Conservation (phyloP, 2,329 filamentous ascomycete species). For the Bipolaris bicolor region DNA sequence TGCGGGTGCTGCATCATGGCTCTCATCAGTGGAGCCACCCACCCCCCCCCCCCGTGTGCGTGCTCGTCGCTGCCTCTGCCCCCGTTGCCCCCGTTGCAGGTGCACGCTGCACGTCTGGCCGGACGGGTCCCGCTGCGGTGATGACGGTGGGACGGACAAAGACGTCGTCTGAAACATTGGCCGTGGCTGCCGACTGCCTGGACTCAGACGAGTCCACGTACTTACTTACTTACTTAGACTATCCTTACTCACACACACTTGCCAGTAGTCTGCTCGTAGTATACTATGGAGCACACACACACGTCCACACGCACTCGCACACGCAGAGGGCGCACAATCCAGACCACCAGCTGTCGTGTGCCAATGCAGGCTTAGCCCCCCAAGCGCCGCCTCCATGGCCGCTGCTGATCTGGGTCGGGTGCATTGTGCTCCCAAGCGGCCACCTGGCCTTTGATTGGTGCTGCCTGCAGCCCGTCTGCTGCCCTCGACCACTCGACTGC, state of each 20-base stretch:
- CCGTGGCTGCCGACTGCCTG: conserved; percentile 13
- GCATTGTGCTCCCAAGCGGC: conserved; percentile 21
- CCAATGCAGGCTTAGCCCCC: conserved; percentile 23
- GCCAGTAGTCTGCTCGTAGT: too few relatives aligned
- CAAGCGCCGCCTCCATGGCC: conserved; percentile 20
- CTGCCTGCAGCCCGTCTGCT: conserved; percentile 3
- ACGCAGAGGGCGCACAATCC: conserved; percentile 8
- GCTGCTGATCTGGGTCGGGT: conserved; percentile 19
- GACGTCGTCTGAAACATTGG: conserved; percentile 30
- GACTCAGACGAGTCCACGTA: not conserved
- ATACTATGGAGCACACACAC: not conserved
- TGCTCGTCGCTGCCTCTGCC: too few relatives aligned
- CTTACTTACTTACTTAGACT: not conserved
- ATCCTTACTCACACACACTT: too few relatives aligned
- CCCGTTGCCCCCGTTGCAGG: not conserved
- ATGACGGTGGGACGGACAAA: conserved; percentile 14
- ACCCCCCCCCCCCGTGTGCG: not conserved
- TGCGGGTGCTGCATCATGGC: not conserved
- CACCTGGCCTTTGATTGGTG: conserved; percentile 37
- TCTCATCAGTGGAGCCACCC: conserved; percentile 1
- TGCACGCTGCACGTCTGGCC: not conserved
- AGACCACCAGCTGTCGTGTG: conserved; percentile 29
- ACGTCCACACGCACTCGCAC: not conserved
- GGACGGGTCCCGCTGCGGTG: not conserved
- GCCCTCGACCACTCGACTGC: conserved; percentile 9